Base-by-base conservation (phyloP, 2,329 filamentous ascomycete genomes). In the Hymenotorrendiella dingleyae region DNA sequence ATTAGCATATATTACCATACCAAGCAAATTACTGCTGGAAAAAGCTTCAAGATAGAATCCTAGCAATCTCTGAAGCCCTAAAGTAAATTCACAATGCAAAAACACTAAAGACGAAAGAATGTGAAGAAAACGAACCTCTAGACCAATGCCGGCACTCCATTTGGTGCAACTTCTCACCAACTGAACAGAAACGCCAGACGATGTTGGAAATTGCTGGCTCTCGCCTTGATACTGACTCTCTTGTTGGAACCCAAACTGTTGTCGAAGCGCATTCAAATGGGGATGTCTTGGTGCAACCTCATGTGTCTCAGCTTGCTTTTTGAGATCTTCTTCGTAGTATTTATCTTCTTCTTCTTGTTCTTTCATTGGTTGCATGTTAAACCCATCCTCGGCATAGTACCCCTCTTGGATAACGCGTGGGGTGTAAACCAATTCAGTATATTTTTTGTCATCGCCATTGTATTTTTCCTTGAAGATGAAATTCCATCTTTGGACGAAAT, bases 401-500 rank as follows among this genome's bases (percentile, higher is more conserved):
- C 50, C 50, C 36, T 55, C 55, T 7, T 52, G 46, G 14, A 55
- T 53, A 12, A 47, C 40, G 9, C 38, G 27, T 3, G 40, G 21
- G 7, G 32, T 40, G 27, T 58, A 47, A 6, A 36, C 46, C 19
- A 62, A 33, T 16, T 44, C 5, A 4, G 23, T 38, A 37, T 80
- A 80, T 44, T 48, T 53, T 53, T 70, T 70, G 0, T 69, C 65
- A 36, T 73, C 66, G 59, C 52, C 44, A 40, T 64, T 58, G 60
- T 96, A 96, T 62, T 96, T 96, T 39, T 84, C 79, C 43, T 80
- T 73, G 52, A 80, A 94, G 51, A 96, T 90, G 60, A 86, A 94
- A 66, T 95, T 95, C 88, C 90, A 96, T 54, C 89, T 72, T 58
- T 94, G 84, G 2, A 80, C 74, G 56, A 96, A 95, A 61, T 95